Base-by-base conservation (phyloP, 352 stramenopile species). In the Thalassiosira hispida region DNA sequence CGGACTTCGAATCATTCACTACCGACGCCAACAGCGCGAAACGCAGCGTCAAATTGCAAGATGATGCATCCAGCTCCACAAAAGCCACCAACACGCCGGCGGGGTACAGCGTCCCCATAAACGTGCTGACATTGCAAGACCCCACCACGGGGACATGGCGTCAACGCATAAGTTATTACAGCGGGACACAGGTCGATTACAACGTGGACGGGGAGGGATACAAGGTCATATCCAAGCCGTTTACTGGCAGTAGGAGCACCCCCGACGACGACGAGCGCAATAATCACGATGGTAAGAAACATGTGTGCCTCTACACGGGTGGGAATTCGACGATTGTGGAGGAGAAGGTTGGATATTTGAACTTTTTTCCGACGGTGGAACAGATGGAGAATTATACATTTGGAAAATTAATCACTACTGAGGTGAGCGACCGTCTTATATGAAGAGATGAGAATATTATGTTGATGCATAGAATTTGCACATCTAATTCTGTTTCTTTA, bases 301-400 rank as follows among this genome's bases (percentile, higher is more conserved):
- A 16, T 20, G 29, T 63, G 27, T 74, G 65, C 16, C 46, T 74
- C 14, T 49, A 52, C 6, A 23, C 44, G 0, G 52, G 38, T 2
- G 68, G 20, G 6, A 63, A 40, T 31, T 23, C 29, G n/a, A 57
- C n/a, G 65, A 20, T 22, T 18, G 40, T 49, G 51, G 35, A 20
- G n/a, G 12, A 52, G 11, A 75, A 67, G 20, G 4, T 68, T 23
- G 23, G 38, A 22, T 72, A 51, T 64, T 35, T 80, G 16, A 75
- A 75, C 56, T 80, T 80, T 53, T 80, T 80, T 29, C 72, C 72
- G 2, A 75, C 72, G 29, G 49, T 66, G 40, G 72, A 64, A 20
- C 63, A 80, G 29, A 75, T 80, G 72, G 18, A 51, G 12, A 52
- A 70, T 59, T 80, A 80, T 68, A 64, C 53, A 1, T 38, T 75